These are phyloP conservation scores for Vicia sativa DNA, from an alignment of 306 rosid genomes.

Conservation along the genomic window DNA sequence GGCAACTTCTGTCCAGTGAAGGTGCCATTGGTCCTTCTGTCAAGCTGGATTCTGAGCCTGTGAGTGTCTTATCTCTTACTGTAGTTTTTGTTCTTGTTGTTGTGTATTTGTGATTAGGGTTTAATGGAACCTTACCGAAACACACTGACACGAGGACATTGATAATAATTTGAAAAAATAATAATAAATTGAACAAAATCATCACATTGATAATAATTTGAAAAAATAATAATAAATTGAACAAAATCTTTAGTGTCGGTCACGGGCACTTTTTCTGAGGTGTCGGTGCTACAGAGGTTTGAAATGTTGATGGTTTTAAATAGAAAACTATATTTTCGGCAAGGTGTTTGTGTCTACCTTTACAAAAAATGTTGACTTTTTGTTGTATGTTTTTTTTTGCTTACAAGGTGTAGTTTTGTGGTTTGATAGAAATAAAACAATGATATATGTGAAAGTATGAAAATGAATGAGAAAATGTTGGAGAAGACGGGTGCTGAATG, in stretches of 20 bases:
- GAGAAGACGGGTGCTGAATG: background rate
- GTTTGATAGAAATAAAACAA: conserved; percentile 21
- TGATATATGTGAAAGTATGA: background rate
- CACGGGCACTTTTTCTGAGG: too few relatives aligned
- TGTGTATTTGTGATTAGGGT: conserved; percentile 26
- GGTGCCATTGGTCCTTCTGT: conserved; percentile 83
- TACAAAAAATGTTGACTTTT: background rate
- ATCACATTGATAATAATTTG: too few relatives aligned
- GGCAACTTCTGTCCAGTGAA: conserved; percentile 85
- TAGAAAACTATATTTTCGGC: background rate
- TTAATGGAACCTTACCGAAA: too few relatives aligned
- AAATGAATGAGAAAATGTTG: background rate
- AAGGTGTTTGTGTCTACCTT: background rate
- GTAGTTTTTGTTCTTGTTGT: background rate
- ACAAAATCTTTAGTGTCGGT: too few relatives aligned
- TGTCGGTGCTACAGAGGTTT: too few relatives aligned
- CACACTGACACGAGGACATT: too few relatives aligned
- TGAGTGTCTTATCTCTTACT: too few relatives aligned
- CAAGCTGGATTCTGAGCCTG: conserved; percentile 88
- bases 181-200: too few relatives aligned
- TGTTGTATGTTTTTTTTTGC: conserved; percentile 15
- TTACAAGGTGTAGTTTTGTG: background rate
- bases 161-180: too few relatives aligned
- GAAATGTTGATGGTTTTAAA: background rate
- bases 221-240: too few relatives aligned